These are phyloP conservation scores for Tritrichomonas musculus DNA, from an alignment of 208 protist genomes.

Conservation along the genomic window DNA sequence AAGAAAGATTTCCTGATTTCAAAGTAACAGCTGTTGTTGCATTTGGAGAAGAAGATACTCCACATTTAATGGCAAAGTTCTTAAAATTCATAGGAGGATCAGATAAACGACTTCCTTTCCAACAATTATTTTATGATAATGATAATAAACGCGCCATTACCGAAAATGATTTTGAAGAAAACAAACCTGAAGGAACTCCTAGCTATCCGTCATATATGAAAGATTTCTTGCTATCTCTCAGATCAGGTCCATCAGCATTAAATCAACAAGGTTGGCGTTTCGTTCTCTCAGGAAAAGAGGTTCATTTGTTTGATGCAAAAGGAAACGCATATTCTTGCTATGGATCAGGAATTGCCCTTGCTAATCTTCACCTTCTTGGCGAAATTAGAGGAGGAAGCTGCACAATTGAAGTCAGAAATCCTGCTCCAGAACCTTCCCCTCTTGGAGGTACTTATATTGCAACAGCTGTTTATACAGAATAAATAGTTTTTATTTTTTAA, in stretches of 20 bases:
- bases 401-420: too few relatives aligned
- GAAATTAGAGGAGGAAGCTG: too few relatives aligned
- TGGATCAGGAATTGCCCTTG: too few relatives aligned
- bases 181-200: too few relatives aligned
- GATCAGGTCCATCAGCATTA: neutral
- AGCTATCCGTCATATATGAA: neutral
- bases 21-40: neutral
- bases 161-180: neutral
- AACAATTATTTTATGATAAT: neutral
- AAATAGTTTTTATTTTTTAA: too few relatives aligned
- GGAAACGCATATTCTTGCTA: too few relatives aligned
- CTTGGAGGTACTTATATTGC: too few relatives aligned
- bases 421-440: too few relatives aligned
- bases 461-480: too few relatives aligned
- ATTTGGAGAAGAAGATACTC: neutral
- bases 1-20: neutral
- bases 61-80: neutral
- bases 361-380: too few relatives aligned
- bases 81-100: neutral
- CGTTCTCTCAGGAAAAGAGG: neutral
- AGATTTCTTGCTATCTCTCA: neutral
- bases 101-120: neutral
- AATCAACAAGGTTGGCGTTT: neutral
- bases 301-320: too few relatives aligned
- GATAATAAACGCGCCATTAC: neutral